Conservation (phyloP, 1,284 basidiomycete species). For the Tilletiaria anomala region DNA sequence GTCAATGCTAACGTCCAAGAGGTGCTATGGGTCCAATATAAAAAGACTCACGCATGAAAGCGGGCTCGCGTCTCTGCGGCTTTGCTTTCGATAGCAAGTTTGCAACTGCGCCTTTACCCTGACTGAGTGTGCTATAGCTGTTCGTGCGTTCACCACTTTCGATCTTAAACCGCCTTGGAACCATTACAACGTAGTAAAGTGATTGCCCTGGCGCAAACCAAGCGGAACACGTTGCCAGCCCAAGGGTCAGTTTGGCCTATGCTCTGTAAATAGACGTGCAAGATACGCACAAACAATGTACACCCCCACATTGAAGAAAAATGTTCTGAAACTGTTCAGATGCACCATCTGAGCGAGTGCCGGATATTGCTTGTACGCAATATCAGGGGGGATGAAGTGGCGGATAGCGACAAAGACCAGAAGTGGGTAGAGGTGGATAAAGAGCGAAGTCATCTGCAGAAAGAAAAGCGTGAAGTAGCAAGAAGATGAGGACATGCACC, state of each 20-base stretch:
- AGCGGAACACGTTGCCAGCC: too few relatives aligned
- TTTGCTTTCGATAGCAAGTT: constrained; percentile 22
- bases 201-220: too few relatives aligned
- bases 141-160: constrained; percentile 24
- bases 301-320: constrained; percentile 42
- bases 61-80: constrained; percentile 11
- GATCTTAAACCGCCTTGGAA: too few relatives aligned
- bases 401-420: constrained; percentile 69
- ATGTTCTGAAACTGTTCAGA: constrained; percentile 51
- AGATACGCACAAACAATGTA: background rate
- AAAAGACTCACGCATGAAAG: too few relatives aligned
- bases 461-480: constrained; percentile 1
- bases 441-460: constrained; percentile 51
- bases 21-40: too few relatives aligned
- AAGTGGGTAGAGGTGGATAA: constrained; percentile 41
- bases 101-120: constrained; percentile 25
- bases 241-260: too few relatives aligned
- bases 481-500: background rate
- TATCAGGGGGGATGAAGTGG: constrained; percentile 58
- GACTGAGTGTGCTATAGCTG: constrained; percentile 18
- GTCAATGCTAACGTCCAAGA: background rate
- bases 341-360: constrained; percentile 55
- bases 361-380: constrained; percentile 59
- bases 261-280: too few relatives aligned
- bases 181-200: too few relatives aligned